Evolutionary conservation across 1,284 basidiomycete genomes (phyloP).

Genomic region (Sporisorium exsertum): DNA sequence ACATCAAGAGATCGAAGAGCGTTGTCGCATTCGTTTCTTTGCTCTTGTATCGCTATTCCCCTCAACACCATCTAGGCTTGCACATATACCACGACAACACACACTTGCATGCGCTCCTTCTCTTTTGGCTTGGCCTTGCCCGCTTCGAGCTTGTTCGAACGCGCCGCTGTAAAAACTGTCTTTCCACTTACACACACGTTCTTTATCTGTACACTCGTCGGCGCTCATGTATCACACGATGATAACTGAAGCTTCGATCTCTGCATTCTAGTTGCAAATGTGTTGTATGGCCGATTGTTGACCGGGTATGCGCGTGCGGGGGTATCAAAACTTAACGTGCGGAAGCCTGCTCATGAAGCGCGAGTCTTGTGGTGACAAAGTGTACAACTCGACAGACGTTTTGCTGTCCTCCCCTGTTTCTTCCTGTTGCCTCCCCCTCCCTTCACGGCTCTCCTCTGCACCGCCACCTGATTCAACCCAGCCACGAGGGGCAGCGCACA

Average conservation of each 20-base stretch:
- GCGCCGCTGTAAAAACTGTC: slow-evolving; percentile 6
- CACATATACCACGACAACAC: slow-evolving; percentile 29
- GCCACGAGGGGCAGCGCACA: slow-evolving; percentile 25
- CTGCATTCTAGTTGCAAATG: neutral
- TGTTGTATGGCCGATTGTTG: neutral
- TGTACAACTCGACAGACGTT: slow-evolving; percentile 11
- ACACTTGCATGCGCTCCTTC: slow-evolving; percentile 5
- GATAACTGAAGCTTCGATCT: neutral
- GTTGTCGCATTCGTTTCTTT: neutral
- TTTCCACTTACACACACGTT: slow-evolving; percentile 13
- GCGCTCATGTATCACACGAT: neutral
- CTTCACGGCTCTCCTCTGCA: neutral
- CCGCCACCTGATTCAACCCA: slow-evolving; percentile 16
- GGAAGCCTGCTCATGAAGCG: too few relatives aligned
- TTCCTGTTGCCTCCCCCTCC: neutral
- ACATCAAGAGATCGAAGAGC: neutral
- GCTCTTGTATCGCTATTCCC: slow-evolving; percentile 18
- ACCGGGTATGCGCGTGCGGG: slow-evolving; percentile 9
- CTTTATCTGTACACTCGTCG: neutral
- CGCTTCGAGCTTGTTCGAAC: too few relatives aligned
- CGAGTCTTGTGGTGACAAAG: slow-evolving; percentile 27
- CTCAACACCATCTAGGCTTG: slow-evolving; percentile 10
- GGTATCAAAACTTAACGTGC: too few relatives aligned
- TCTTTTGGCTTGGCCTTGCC: neutral
- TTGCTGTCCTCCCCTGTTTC: neutral